Percentiles rank a stretch among this genome's conserved stretches.
phyloP scores from a whole-genome alignment of 495 filamentous ascomycete species.

The Talaromyces liani region DNA sequence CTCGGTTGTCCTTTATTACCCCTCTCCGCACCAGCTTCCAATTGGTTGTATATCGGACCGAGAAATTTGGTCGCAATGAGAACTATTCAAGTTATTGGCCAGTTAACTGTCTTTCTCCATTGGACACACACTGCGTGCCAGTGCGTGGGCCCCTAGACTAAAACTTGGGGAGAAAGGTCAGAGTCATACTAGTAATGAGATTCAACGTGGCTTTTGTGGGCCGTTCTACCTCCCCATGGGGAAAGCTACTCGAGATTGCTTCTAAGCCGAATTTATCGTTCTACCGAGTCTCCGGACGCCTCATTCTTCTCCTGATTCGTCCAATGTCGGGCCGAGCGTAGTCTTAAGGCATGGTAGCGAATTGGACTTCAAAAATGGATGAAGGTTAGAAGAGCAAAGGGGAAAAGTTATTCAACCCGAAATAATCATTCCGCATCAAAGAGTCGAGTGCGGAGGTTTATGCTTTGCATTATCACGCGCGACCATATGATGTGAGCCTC shows the following conservation, averaged over 20 bases:
- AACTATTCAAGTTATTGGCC: background rate
- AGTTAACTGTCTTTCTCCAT: background rate
- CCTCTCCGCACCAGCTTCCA: background rate
- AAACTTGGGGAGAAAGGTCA: conserved; percentile 4
- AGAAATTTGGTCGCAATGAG: background rate
- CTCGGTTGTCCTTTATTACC: background rate
- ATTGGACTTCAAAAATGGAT: background rate
- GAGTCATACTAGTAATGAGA: too few relatives aligned
- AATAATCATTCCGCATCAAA: background rate
- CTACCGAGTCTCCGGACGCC: background rate
- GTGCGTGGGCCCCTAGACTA: background rate
- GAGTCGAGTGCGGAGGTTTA: background rate
- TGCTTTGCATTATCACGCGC: background rate
- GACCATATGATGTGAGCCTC: background rate
- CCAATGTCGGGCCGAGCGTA: conserved; percentile 4
- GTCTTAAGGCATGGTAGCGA: background rate
- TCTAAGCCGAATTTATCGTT: background rate
- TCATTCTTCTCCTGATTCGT: background rate
- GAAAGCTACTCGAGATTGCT: background rate
- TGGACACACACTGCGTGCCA: background rate
- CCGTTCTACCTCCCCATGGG: background rate
- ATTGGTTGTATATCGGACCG: conserved; percentile 2
- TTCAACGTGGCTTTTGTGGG: background rate
- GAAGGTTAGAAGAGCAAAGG: background rate
- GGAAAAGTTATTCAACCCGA: background rate